phyloP scores from a whole-genome alignment of 805 yeast genomes.

The Saturnispora sekii region DNA sequence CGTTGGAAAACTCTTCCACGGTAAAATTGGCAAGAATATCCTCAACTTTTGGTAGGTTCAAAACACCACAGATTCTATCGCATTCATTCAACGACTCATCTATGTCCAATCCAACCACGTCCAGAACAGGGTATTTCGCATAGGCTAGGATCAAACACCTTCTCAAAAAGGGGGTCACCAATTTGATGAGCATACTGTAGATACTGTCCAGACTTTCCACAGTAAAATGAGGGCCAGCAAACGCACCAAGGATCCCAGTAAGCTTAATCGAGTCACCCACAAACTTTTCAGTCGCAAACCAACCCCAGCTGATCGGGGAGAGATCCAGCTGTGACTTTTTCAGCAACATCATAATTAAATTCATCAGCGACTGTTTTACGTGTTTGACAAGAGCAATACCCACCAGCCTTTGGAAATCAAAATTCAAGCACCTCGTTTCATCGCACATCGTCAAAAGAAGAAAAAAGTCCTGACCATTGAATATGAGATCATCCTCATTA shows the following conservation, averaged over 20 bases:
- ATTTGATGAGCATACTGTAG: conserved; percentile 45
- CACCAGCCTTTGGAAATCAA: conserved; percentile 38
- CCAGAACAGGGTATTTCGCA: conserved; percentile 12
- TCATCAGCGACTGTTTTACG: conserved; percentile 37
- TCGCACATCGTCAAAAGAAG: conserved; percentile 39
- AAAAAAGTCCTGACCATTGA: conserved; percentile 40
- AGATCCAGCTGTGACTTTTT: conserved; percentile 2
- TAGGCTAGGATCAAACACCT: conserved; percentile 47
- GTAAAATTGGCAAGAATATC: conserved; percentile 15
- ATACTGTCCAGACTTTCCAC: conserved; percentile 31
- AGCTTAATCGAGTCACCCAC: conserved; percentile 11
- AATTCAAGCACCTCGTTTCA: conserved; percentile 38
- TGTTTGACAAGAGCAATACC: conserved; percentile 42
- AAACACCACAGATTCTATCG: conserved; percentile 39
- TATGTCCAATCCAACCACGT: conserved; percentile 5
- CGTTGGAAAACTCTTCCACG: conserved; percentile 10
- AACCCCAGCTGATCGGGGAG: neutral
- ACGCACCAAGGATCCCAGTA: conserved; percentile 11
- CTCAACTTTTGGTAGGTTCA: conserved; percentile 37
- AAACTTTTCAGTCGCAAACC: conserved; percentile 5
- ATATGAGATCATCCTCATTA: conserved; percentile 27
- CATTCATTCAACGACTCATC: conserved; percentile 34
- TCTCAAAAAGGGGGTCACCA: conserved; percentile 57
- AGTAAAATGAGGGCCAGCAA: conserved; percentile 19
- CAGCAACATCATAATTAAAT: conserved; percentile 14